These are phyloP conservation scores for Termitomyces sp. DNA, from an alignment of 768 basidiomycete species.

Conservation along the genomic window DNA sequence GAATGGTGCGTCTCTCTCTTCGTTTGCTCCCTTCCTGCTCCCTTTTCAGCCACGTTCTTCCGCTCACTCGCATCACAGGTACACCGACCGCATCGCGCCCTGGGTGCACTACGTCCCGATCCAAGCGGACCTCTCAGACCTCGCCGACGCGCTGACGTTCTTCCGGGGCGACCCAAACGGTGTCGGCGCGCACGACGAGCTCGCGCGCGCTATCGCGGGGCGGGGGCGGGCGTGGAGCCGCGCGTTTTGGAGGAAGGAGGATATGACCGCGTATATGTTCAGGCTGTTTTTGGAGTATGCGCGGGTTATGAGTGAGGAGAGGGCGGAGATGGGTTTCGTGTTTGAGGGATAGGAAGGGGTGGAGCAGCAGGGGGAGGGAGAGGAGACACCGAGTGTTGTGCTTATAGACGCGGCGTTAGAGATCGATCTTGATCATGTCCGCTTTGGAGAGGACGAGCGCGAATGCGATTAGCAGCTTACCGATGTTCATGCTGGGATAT, in stretches of 20 bases:
- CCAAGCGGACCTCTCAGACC: constrained; percentile 54
- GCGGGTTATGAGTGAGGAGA: not conserved
- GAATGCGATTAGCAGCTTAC: too few relatives aligned
- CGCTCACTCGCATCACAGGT: constrained; percentile 27
- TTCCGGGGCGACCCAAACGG: constrained; percentile 58
- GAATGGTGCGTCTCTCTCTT: constrained; percentile 41
- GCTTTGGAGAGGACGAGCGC: too few relatives aligned
- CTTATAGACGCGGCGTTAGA: too few relatives aligned
- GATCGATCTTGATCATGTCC: too few relatives aligned
- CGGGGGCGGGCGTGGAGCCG: constrained; percentile 54
- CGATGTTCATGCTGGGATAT: too few relatives aligned
- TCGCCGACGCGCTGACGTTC: constrained; percentile 68
- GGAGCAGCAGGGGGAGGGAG: too few relatives aligned
- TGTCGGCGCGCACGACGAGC: constrained; percentile 48
- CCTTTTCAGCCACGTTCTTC: too few relatives aligned
- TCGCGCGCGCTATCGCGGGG: constrained; percentile 50
- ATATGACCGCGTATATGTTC: constrained; percentile 53
- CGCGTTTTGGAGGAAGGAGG: constrained; percentile 54
- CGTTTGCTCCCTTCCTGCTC: too few relatives aligned
- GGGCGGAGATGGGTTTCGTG: too few relatives aligned
- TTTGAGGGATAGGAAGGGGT: too few relatives aligned
- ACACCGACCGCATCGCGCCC: constrained; percentile 44
- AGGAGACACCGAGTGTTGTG: too few relatives aligned
- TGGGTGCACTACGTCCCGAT: constrained; percentile 76
- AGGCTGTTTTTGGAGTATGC: constrained; percentile 26